A percentile compares a stretch with the other conserved stretches of the same genome.
Conservation (phyloP, 106 monocot species). For the Agapanthus africanus region DNA sequence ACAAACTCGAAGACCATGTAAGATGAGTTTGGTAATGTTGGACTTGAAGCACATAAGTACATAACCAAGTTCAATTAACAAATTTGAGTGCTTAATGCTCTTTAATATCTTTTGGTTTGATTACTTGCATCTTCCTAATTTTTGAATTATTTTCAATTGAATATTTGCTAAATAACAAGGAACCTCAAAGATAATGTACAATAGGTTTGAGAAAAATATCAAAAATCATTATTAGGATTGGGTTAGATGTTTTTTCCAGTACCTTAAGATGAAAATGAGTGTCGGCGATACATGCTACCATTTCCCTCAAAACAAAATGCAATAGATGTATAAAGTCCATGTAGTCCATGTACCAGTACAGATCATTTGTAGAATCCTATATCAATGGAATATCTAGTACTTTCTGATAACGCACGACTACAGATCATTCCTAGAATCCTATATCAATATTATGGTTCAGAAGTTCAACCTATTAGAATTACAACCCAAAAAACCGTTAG, state of each 20-base stretch:
- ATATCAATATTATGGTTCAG: not conserved
- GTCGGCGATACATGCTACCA: constrained; percentile 91
- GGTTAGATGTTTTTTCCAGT: constrained; percentile 8
- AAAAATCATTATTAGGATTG: not conserved
- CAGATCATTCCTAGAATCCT: too few relatives aligned
- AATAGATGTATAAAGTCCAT: not conserved
- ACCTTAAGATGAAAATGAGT: constrained; percentile 97
- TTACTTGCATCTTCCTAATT: too few relatives aligned
- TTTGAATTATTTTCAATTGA: not conserved
- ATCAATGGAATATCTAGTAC: too few relatives aligned
- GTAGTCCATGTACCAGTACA: too few relatives aligned
- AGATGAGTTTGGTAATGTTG: too few relatives aligned
- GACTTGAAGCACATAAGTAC: too few relatives aligned
- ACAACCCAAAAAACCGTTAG: not conserved
- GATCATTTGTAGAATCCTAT: too few relatives aligned
- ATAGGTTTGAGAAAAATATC: not conserved
- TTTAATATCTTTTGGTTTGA: too few relatives aligned
- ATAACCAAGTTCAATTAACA: too few relatives aligned
- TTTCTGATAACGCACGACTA: too few relatives aligned
- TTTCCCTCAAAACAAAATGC: constrained; percentile 58
- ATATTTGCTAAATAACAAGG: not conserved
- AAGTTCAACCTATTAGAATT: not conserved
- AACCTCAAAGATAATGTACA: not conserved
- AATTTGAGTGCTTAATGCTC: too few relatives aligned
- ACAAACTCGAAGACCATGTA: too few relatives aligned